Percentiles rank a stretch among this genome's conserved stretches.
Conservation (phyloP, 2,329 filamentous ascomycete genomes). For the Monosporascus sp. region DNA sequence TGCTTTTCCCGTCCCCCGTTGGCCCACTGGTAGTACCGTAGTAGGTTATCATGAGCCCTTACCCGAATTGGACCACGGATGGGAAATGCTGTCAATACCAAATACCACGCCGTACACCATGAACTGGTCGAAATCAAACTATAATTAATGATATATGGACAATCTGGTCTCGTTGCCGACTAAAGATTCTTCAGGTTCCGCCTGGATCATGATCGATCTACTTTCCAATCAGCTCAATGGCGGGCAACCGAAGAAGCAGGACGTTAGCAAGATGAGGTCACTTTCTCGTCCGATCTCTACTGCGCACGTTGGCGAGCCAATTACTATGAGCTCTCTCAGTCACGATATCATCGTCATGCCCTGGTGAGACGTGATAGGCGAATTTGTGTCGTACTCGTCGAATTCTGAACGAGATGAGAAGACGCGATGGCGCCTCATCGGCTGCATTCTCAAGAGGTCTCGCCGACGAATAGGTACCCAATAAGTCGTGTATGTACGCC, state of each 20-base stretch:
- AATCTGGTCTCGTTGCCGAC: neutral
- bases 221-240: neutral
- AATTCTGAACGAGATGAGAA: neutral
- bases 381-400: neutral
- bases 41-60: no score
- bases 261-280: no score
- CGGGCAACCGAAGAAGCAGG: no score
- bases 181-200: neutral
- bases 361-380: neutral
- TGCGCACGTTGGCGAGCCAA: neutral
- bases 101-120: no score
- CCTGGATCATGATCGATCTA: neutral
- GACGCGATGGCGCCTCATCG: neutral
- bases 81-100: no score
- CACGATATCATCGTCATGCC: neutral
- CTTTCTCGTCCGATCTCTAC: no score
- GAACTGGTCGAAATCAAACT: neutral
- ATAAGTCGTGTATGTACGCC: neutral
- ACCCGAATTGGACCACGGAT: no score
- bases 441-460: neutral
- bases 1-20: neutral
- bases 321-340: neutral
- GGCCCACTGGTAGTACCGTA: neutral
- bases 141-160: neutral
- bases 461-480: neutral